Evolutionary conservation across 2,329 filamentous ascomycete genomes (phyloP), one percentile per base, ranked within the genome.

Genomic region (Amauroascus verrucosus): DNA sequence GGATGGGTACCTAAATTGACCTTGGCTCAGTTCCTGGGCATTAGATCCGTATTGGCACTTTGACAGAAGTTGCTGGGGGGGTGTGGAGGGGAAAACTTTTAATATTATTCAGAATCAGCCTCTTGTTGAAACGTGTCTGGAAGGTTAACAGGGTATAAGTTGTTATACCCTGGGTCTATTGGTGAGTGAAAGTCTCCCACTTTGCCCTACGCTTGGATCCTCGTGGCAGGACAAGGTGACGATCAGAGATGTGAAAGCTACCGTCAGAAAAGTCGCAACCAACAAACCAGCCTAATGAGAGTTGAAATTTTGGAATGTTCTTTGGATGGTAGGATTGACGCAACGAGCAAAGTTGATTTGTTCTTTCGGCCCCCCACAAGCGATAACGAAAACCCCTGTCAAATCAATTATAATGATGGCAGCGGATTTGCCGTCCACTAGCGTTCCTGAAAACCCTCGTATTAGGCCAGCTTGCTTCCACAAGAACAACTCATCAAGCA

Each of bases 391-490:
- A 51, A 51, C 9, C 48, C 48, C 48, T 51, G 48, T 38, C 44
- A 44, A 22, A 43, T n/a, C 4, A 46, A 3, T n/a, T n/a, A n/a
- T n/a, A 24, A 20, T 51, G n/a, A n/a, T 45, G 50, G 50, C 41
- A 52, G 50, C 50, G 50, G 41, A 38, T 28, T 37, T 22, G 51
- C 51, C 44, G 44, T 43, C 37, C 51, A 47, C 51, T 53, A 53
- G 51, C 35, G 51, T 40, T 28, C 50, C 26, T 26, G 40, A 30
- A 51, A 47, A 52, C 26, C 40, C 50, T 52, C 41, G 50, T 52
- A 52, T 52, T 14, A 38, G n/a, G 47, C 35, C 33, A 28, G 22
- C 35, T 22, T 2, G 14, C 47, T 14, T 24, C 5, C 24, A 32
- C 26, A 38, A 49, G 47, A 35, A 49, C 47, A 49, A 49, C 47